Evolutionary conservation across 148 eudicot species (phyloP).

Genomic region (Nepenthes mirabilis): DNA sequence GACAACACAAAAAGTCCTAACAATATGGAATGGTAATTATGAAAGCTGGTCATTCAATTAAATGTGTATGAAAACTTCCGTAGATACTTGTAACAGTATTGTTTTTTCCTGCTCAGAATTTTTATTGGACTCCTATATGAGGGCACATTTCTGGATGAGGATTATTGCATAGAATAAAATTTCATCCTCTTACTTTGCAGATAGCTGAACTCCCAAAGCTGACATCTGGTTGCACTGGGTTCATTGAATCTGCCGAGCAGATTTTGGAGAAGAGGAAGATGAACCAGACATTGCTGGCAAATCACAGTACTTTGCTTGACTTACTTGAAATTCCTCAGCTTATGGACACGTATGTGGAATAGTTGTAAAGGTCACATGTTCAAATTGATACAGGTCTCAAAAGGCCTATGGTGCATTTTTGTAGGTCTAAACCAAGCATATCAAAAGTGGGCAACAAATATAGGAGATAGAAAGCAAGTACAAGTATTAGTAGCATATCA

Average conservation of each 20-base stretch:
- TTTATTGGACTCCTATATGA: no score
- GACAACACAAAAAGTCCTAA: no score
- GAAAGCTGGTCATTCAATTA: no score
- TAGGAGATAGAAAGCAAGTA: no score
- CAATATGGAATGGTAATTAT: no score
- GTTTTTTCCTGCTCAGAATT: no score
- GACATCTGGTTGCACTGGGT: slow-evolving; percentile 91
- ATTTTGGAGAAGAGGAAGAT: slow-evolving; percentile 91
- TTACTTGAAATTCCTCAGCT: slow-evolving; percentile 99
- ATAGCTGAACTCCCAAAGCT: slow-evolving; percentile 85
- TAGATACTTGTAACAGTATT: no score
- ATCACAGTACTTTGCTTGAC: slow-evolving; percentile 97
- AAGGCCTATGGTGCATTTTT: background rate
- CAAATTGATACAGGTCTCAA: background rate
- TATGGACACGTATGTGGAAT: slow-evolving; percentile 90
- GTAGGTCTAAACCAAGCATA: no score
- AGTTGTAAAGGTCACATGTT: background rate
- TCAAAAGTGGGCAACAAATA: no score
- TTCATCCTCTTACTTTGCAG: slow-evolving; percentile 31
- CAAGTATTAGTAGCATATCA: no score
- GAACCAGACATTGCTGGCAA: slow-evolving; percentile 84
- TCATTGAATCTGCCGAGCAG: slow-evolving; percentile 77
- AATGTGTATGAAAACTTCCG: no score
- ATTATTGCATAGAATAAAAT: background rate
- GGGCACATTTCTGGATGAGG: background rate